Base-by-base conservation (phyloP, 495 filamentous ascomycete species). In the Penicillium ucsense region DNA sequence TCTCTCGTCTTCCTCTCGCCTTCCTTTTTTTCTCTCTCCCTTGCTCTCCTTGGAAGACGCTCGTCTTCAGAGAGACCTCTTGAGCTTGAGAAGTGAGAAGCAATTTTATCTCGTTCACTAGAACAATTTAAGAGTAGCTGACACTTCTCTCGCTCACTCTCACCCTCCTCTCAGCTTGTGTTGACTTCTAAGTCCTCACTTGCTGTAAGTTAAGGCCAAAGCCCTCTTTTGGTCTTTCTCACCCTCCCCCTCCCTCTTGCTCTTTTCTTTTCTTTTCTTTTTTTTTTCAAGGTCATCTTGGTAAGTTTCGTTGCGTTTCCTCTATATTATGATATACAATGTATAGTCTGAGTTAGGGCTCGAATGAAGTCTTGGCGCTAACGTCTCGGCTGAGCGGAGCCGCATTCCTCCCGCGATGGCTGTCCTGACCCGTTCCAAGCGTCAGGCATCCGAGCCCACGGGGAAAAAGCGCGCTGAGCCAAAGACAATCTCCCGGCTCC, bases 361-460 rank as follows among this genome's bases (percentile, higher is more conserved):
- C 28, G 48, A 39, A 35, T 36, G 28, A 50, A 42, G 20, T 30
- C 45, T 36, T 50, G 51, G 51, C 57, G 43, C 58, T 61, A 59
- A 61, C 50, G 46, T 49, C 55, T 58, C 55, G 47, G 35, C 37
- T 59, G 58, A 29, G 29, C 41, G 37, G 34, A 54, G 53, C 56
- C 54, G 56, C 56, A 20, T 20, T 20, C 20, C 51, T 59, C 46
- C 52, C 58, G 47, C 47, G 46, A 55, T 50, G 55, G 51, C 51
- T 31, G 43, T 44, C 47, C 51, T 53, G 8, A 54, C 51, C 49
- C 58, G 48, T 36, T 48, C 50, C 20, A 20, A 20, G 20, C 20
- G 20, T 20, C 20, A 20, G 20, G 20, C 20, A 20, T 20, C 20
- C 20, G 20, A 20, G 20, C 20, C 20, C 20, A 20, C 20, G 20